Evolutionary conservation across 2,329 filamentous ascomycete species (phyloP).

Genomic region (Monilinia fructigena): DNA sequence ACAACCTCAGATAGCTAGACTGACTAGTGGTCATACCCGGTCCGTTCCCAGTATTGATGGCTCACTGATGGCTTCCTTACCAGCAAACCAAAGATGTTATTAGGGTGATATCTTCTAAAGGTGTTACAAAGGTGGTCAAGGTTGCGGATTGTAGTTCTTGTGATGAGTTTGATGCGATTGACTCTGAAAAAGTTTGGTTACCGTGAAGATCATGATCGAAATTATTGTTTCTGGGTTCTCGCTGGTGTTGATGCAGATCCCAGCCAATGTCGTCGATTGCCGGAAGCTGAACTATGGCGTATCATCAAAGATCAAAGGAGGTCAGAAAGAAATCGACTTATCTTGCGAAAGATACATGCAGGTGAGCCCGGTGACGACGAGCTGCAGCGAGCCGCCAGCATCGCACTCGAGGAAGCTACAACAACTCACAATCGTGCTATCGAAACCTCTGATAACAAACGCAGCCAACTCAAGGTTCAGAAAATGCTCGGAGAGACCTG

Average conservation of each 20-base stretch:
- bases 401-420: constrained; percentile 83
- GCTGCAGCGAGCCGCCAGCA: constrained; percentile 80
- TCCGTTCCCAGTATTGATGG: constrained; percentile 83
- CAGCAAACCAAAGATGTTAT: constrained; percentile 87
- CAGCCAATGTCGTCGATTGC: constrained; percentile 74
- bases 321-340: constrained; percentile 85
- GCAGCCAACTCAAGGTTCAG: constrained; percentile 83
- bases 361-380: constrained; percentile 87
- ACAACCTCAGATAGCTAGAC: constrained; percentile 56
- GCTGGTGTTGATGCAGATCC: constrained; percentile 82
- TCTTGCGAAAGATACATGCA: constrained; percentile 86
- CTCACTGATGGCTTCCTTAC: constrained; percentile 80
- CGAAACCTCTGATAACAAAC: constrained; percentile 62
- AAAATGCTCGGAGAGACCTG: constrained; percentile 86
- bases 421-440: constrained; percentile 66
- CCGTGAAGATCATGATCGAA: constrained; percentile 86
- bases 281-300: constrained; percentile 84
- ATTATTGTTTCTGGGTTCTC: constrained; percentile 95
- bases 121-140: constrained; percentile 89
- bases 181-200: constrained; percentile 85
- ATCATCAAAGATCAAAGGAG: constrained; percentile 85
- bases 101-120: constrained; percentile 87
- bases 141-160: constrained; percentile 88
- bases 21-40: constrained; percentile 68
- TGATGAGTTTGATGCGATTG: constrained; percentile 87